Percentiles rank a stretch among this genome's conserved stretches.
Evolutionary conservation across 768 basidiomycete species (phyloP).

Genomic region (Phaffia australis): DNA sequence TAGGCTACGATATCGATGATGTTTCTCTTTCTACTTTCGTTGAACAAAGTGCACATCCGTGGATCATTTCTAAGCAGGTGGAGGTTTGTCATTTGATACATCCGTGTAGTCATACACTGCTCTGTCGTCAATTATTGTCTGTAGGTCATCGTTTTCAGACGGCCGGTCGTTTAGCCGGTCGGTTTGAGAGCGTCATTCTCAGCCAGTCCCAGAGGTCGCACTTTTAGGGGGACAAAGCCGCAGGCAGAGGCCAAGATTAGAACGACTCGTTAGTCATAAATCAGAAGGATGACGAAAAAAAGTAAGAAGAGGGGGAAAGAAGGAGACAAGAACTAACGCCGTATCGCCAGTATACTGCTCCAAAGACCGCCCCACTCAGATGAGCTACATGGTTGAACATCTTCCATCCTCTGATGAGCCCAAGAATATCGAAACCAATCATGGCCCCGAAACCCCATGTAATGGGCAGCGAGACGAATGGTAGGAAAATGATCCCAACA

Average conservation of each 20-base stretch:
- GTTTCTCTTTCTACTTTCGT: too few relatives aligned
- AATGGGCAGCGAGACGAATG: conserved; percentile 18
- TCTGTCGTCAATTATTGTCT: too few relatives aligned
- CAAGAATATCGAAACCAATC: conserved; percentile 14
- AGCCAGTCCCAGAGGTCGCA: conserved; percentile 11
- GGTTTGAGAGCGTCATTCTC: conserved; percentile 4
- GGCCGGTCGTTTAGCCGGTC: too few relatives aligned
- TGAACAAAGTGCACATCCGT: too few relatives aligned
- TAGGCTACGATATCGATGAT: too few relatives aligned
- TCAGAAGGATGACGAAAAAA: not conserved
- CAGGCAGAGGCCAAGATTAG: not conserved
- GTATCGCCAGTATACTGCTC: conserved; percentile 20
- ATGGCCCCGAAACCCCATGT: conserved; percentile 4
- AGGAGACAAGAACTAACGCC: conserved; percentile 15
- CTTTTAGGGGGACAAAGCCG: not conserved
- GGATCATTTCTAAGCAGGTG: too few relatives aligned
- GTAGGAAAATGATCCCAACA: conserved; percentile 19
- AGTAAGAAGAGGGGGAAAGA: not conserved
- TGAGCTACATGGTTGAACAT: conserved; percentile 23
- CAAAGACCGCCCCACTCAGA: conserved; percentile 19
- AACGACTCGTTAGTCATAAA: not conserved
- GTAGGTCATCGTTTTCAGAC: too few relatives aligned
- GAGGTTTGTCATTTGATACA: too few relatives aligned
- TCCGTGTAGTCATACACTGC: too few relatives aligned
- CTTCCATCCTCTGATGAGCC: conserved; percentile 19